Base-by-base conservation (phyloP, 1,284 basidiomycete species). In the Trichosporon faecale region DNA sequence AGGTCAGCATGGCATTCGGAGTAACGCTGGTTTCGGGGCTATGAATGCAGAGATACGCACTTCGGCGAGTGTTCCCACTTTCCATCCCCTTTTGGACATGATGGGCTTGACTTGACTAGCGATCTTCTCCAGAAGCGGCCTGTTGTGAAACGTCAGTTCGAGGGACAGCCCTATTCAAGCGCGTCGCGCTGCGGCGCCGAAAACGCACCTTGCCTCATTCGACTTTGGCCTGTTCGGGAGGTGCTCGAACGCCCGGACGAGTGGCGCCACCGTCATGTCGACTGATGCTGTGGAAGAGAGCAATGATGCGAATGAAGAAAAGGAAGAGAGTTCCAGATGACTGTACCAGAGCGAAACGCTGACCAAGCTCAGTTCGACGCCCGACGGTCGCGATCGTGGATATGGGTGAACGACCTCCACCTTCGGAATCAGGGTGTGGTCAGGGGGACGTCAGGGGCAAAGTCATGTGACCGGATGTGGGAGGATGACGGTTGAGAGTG, bases 71-170 rank as follows among this genome's bases (percentile, higher is more conserved):
- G 88, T 86, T n/a, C 92, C 92, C 8, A 96, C 85, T 37, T 87
- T 85, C 93, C 93, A 95, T 6, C 84, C 84, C 75, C 90, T 89
- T 75, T 90, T 92, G 71, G 88, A 85, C 93, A 95, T 95, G 75
- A 95, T 92, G 3, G 93, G 93, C 80, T 94, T 94, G 61, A 94
- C 92, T 66, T 92, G 86, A 16, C 90, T 90, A 0, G 91, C 91
- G 35, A 92, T 86, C 74, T 88, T 87, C 78, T 93, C 89, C 33
- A 95, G 86, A 72, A 91, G 68, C 0, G 79, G 79, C 66, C 82
- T 83, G 65, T 7, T 35, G 16, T 40, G 35, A 33, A n/a, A 14
- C 9, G 65, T 68, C 61, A 70, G 69, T 5, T 27, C 52, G 31
- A 16, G 23, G 31, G 6, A 23, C 14, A 3, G 12, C n/a, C 11